Conservation (phyloP, 2,329 filamentous ascomycete species). For the Paraphoma sp. region DNA sequence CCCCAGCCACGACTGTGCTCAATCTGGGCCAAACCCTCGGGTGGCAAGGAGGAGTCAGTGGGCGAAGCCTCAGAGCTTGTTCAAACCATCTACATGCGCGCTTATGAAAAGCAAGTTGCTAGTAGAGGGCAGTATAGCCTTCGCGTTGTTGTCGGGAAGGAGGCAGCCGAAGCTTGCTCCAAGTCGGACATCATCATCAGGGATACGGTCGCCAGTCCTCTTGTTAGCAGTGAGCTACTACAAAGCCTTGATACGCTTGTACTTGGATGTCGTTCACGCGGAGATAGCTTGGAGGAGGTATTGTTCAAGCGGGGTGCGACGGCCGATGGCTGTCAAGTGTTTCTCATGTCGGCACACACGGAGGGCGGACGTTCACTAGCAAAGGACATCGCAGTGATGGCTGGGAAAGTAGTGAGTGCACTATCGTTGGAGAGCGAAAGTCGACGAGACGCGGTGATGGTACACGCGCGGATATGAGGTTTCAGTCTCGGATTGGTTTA, state of each 20-base stretch:
- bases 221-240: conserved; percentile 31
- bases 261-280: conserved; percentile 43
- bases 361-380: conserved; percentile 43
- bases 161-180: conserved; percentile 30
- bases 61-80: conserved; percentile 37
- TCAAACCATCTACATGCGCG: conserved; percentile 42
- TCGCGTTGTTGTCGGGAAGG: conserved; percentile 34
- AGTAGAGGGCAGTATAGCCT: conserved; percentile 40
- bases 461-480: conserved; percentile 41
- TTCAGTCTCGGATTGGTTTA: too few species aligned
- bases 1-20: conserved; percentile 42
- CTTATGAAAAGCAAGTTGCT: conserved; percentile 45
- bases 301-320: conserved; percentile 46
- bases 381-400: conserved; percentile 43
- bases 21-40: conserved; percentile 42
- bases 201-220: conserved; percentile 25
- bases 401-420: conserved; percentile 40
- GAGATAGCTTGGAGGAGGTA: conserved; percentile 46
- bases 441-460: conserved; percentile 24
- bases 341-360: conserved; percentile 41
- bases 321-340: conserved; percentile 36
- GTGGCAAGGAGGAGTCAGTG: conserved; percentile 23
- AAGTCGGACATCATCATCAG: conserved; percentile 39
- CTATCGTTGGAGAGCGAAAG: conserved; percentile 21
- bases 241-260: conserved; percentile 40